Evolutionary conservation across 441 rosid genomes (phyloP).

Genomic region (Pelargonium myrrhifolium): DNA sequence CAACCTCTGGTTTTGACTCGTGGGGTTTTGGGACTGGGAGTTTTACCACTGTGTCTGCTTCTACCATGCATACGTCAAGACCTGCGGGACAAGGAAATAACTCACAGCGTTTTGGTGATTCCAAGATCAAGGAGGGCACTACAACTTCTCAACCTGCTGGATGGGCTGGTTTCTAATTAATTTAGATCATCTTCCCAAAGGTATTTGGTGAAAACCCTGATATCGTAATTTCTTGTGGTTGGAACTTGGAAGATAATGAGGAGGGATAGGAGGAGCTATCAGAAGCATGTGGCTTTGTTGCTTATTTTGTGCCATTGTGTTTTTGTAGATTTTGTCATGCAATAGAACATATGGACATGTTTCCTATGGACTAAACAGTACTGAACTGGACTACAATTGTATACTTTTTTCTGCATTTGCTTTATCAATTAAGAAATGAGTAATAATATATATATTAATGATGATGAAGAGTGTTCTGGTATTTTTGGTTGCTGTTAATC

Average conservation of each 20-base stretch:
- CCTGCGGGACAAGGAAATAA: conserved; percentile 39
- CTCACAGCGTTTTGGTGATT: conserved; percentile 35
- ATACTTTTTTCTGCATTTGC: conserved; percentile 1
- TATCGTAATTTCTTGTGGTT: background rate
- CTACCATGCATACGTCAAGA: conserved; percentile 29
- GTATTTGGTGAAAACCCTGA: conserved; percentile 6
- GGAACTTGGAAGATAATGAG: background rate
- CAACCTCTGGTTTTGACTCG: conserved; percentile 40
- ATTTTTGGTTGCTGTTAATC: no score
- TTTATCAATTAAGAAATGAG: background rate
- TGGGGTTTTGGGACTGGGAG: conserved; percentile 85
- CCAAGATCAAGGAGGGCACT: conserved; percentile 39
- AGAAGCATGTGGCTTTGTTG: conserved; percentile 1
- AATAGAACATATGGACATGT: conserved; percentile 5
- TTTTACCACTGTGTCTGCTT: conserved; percentile 44
- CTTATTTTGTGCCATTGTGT: conserved; percentile 1
- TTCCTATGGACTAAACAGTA: background rate
- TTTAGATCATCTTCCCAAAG: background rate
- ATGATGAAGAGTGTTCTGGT: background rate
- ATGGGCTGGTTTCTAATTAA: conserved; percentile 83
- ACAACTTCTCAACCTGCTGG: conserved; percentile 76
- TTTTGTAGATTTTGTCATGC: conserved; percentile 4
- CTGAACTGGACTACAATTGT: background rate
- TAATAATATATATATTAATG: background rate
- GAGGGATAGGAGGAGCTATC: background rate